Evolutionary conservation across 495 filamentous ascomycete genomes (phyloP).

Genomic region (Penicillium psychrofluorescens): DNA sequence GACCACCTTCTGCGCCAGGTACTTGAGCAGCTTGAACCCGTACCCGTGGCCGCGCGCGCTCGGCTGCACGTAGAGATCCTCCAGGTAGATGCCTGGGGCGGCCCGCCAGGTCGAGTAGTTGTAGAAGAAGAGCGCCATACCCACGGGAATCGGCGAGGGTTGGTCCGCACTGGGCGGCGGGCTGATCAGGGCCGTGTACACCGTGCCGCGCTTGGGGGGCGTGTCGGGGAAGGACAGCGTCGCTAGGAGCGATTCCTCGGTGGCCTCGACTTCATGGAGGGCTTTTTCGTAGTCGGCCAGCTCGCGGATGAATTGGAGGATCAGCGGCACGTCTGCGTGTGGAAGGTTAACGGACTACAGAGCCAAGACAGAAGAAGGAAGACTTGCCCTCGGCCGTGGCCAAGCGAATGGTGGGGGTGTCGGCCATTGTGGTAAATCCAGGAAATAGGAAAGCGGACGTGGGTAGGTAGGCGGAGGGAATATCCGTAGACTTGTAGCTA

Average conservation of each 20-base stretch:
- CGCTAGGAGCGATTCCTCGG: conserved; percentile 57
- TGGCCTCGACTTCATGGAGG: conserved; percentile 69
- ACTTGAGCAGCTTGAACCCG: conserved; percentile 65
- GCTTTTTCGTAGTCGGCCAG: conserved; percentile 79
- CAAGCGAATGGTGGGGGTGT: conserved; percentile 39
- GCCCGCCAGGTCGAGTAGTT: conserved; percentile 83
- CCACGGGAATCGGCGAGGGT: conserved; percentile 34
- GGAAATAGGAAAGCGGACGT: background rate
- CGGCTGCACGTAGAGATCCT: conserved; percentile 81
- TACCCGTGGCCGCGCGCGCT: conserved; percentile 67
- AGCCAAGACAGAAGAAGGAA: background rate
- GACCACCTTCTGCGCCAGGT: conserved; percentile 66
- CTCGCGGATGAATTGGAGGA: conserved; percentile 78
- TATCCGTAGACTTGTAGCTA: too few relatives aligned
- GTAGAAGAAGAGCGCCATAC: conserved; percentile 62
- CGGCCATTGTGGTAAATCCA: conserved; percentile 17
- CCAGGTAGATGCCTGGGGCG: conserved; percentile 83
- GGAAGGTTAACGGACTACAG: conserved; percentile 4
- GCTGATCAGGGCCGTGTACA: conserved; percentile 37
- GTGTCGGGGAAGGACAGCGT: conserved; percentile 70
- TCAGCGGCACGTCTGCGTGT: conserved; percentile 66
- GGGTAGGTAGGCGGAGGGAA: background rate
- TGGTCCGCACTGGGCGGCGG: conserved; percentile 21
- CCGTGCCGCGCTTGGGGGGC: conserved; percentile 29
- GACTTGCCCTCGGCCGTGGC: conserved; percentile 38